Base-by-base conservation (phyloP, 331 rosid species). In the Saraca asoca region DNA sequence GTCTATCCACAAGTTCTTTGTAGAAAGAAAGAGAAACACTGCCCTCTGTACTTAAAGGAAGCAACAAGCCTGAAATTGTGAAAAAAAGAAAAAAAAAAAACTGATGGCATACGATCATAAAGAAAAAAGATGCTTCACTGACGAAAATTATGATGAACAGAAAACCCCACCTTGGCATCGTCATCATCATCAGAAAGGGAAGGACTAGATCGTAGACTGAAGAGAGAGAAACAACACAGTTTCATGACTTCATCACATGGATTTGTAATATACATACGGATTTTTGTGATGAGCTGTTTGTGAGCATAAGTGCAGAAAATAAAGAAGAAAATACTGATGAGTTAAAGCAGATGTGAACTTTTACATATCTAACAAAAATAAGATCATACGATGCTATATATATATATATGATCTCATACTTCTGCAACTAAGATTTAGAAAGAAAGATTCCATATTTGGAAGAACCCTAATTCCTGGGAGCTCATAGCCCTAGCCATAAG, bases 401-500 rank as follows among this genome's bases (percentile, higher is more conserved):
- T 62, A 16, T 78, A 51, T 38, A 56, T 24, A 24, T 24, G 31
- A 24, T 24, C 31, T 3, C 31, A 24, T 24, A 24, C 31, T 1
- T 24, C 31, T 24, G 1, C 31, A 24, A 3, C 31, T 24, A 24
- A 24, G 31, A 24, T 24, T 24, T 24, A 3, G 31, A 55, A 62
- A 54, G 34, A 37, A 72, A 16, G 44, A 54, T 59, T 68, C 50
- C 45, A 39, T 73, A 44, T 45, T 52, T 63, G 60, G 71, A 77
- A 82, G 83, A 85, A 80, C 91, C 91, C 91, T 85, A 85, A 77
- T 45, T 50, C 66, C 79, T 48, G 35, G 33, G 12, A 66, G 50
- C 20, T 14, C 41, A 24, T 75, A 68, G 62, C 77, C 83, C 76
- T 72, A 65, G 78, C 41, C 53, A 41, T 73, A 64, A 51, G 69